phyloP scores from a whole-genome alignment of 2,329 filamentous ascomycete species.

The Volutella citrinella region DNA sequence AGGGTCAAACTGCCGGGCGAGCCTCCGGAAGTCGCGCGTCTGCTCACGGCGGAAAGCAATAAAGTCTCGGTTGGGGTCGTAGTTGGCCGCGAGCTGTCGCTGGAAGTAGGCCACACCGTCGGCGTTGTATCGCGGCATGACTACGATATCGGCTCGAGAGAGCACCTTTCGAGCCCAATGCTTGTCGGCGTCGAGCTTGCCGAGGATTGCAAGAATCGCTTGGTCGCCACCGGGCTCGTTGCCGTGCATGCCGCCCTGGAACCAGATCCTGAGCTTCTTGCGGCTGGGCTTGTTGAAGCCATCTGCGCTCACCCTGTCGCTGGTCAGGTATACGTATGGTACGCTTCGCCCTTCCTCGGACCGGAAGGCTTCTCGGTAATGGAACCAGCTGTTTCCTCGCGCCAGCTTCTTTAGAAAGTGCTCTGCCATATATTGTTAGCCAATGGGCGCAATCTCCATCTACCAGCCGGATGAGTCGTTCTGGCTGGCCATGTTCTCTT shows the following conservation, averaged over 20 bases:
- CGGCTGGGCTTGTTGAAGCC: constrained; percentile 6
- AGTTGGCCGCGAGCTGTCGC: constrained; percentile 25
- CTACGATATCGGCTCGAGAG: constrained; percentile 25
- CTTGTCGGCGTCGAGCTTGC: constrained; percentile 26
- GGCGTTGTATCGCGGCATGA: constrained; percentile 31
- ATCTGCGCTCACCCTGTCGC: too few relatives aligned
- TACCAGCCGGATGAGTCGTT: too few relatives aligned
- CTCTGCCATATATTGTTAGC: constrained; percentile 17
- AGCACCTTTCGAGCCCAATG: constrained; percentile 28
- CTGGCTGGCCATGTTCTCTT: constrained; percentile 27
- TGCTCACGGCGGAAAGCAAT: constrained; percentile 30
- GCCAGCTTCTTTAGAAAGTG: constrained; percentile 24
- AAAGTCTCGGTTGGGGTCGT: constrained; percentile 33
- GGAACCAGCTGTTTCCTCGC: constrained; percentile 25
- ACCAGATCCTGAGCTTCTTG: constrained; percentile 28
- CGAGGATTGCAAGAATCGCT: constrained; percentile 27
- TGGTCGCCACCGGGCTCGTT: constrained; percentile 32
- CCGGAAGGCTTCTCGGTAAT: constrained; percentile 25
- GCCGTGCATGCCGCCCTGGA: constrained; percentile 31
- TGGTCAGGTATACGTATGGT: constrained; percentile 12
- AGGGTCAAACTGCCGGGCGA: constrained; percentile 24
- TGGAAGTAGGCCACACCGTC: constrained; percentile 34
- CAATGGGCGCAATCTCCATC: too few relatives aligned
- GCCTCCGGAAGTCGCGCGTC: constrained; percentile 27
- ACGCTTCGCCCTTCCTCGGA: constrained; percentile 23